Evolutionary conservation across 2,329 filamentous ascomycete species (phyloP), one percentile per base, ranked within the genome.

Genomic region (Cytospora piceicola): DNA sequence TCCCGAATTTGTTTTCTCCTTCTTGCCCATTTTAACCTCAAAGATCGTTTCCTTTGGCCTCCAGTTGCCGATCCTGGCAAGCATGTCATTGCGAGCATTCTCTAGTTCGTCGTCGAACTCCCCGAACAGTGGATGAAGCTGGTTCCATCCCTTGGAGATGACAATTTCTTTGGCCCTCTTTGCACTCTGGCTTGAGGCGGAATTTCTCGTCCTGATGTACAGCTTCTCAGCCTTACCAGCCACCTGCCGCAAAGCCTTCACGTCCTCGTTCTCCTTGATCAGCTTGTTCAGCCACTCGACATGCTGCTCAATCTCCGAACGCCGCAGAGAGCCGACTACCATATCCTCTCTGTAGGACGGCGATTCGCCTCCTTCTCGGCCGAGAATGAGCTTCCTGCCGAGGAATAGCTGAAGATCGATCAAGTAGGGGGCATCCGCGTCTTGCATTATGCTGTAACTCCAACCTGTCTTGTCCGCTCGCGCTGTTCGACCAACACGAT

Each of bases 21-120:
- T 90, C 49, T 88, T 90, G 67, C 89, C 86, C 71, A 90, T 88
- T 8, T 91, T 91, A 69, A 97, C 89, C 77, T 99, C 95, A 72
- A 99, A 99, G n/a, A 99, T 92, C 0, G 94, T 98, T 77, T 99
- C 95, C 53, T 89, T 84, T 0, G 96, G 95, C 71, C 92, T 88
- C 79, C 95, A 99, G 2, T 90, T 90, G 72, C 92, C 94, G 65
- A 99, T 92, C 66, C 89, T 87, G 36, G 93, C 92, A 34, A 99
- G 82, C 92, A 99, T 96, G 59, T 90, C 88, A 58, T 93, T 88
- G 36, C 94, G 87, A 58, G 92, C 89, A 67, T 88, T 84, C 73
- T 94, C 91, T 32, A 85, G 78, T 39, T 85, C 81, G 64, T 87
- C 84, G 0, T 85, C 85, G 60, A 90, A 86, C 62, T 90, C 83